Conservation (phyloP, 2,329 filamentous ascomycete species). For the Colletotrichum sp. region DNA sequence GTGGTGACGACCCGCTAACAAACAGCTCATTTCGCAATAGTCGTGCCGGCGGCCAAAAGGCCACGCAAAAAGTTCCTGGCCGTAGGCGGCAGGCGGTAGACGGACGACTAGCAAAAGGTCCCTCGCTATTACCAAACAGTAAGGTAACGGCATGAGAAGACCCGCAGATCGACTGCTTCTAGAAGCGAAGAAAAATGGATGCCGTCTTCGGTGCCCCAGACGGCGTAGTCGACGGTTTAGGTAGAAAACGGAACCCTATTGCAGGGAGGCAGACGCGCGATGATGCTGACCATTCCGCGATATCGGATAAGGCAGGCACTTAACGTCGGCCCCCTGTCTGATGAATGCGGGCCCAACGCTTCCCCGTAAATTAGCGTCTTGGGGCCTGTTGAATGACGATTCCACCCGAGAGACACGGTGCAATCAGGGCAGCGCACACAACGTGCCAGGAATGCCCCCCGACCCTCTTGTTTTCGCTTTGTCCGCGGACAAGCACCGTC, state of each 20-base stretch:
- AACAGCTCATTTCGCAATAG: constrained; percentile 4
- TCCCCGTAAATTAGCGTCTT: constrained; percentile 12
- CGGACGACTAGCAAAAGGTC: neutral
- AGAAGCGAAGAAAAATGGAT: constrained; percentile 10
- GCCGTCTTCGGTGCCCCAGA: neutral
- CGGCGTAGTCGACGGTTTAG: neutral
- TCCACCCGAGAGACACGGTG: constrained; percentile 10
- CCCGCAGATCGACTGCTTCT: constrained; percentile 18
- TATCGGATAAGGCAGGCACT: constrained; percentile 23
- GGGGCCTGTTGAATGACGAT: constrained; percentile 18
- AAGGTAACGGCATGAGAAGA: constrained; percentile 17
- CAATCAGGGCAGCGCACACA: constrained; percentile 15
- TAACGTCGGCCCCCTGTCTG: constrained; percentile 2
- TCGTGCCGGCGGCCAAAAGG: neutral
- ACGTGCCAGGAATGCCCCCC: neutral
- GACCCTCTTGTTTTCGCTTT: constrained; percentile 9
- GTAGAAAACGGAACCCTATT: neutral
- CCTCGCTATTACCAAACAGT: constrained; percentile 23
- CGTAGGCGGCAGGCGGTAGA: constrained; percentile 1
- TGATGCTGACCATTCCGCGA: constrained; percentile 22
- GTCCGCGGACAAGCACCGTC: constrained; percentile 12
- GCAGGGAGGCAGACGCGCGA: constrained; percentile 2
- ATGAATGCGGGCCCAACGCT: constrained; percentile 16
- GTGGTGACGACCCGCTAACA: neutral
- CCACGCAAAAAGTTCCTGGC: neutral